Conservation (phyloP, 306 rosid genomes). For the Canavalia ensiformis region DNA sequence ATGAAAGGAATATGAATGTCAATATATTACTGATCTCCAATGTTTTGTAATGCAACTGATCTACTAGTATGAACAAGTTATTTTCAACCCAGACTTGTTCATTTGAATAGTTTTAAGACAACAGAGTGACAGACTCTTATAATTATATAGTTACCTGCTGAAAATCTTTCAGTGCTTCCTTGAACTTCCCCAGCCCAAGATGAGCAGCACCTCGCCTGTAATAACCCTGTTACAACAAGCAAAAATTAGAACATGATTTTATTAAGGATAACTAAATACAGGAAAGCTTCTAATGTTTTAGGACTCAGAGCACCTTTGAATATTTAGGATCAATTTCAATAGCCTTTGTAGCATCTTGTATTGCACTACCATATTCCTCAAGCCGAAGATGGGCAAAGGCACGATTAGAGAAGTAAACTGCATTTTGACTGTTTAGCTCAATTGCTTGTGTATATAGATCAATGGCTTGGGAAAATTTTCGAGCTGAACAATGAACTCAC, state of each 20-base stretch:
- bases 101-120: constrained; percentile 2
- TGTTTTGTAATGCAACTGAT: neutral
- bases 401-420: constrained; percentile 94
- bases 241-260: constrained; percentile 42
- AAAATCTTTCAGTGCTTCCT: constrained; percentile 96
- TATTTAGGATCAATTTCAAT: constrained; percentile 92
- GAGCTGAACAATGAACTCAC: constrained; percentile 70
- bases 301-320: constrained; percentile 72
- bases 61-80: constrained; percentile 21
- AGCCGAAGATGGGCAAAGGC: constrained; percentile 93
- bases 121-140: constrained; percentile 10
- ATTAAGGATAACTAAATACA: constrained; percentile 38
- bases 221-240: constrained; percentile 77
- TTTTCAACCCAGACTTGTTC: constrained; percentile 11
- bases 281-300: constrained; percentile 23
- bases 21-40: constrained; percentile 28
- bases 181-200: constrained; percentile 93
- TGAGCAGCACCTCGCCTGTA: constrained; percentile 95
- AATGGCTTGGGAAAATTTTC: constrained; percentile 84
- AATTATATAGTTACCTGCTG: constrained; percentile 73
- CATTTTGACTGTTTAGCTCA: constrained; percentile 76
- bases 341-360: constrained; percentile 91
- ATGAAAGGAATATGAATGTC: constrained; percentile 8
- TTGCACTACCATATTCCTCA: constrained; percentile 98
- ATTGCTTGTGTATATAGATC: constrained; percentile 90